Evolutionary conservation across 2,329 filamentous ascomycete genomes (phyloP).

Genomic region (Pseudopyrenochaeta lycopersici): DNA sequence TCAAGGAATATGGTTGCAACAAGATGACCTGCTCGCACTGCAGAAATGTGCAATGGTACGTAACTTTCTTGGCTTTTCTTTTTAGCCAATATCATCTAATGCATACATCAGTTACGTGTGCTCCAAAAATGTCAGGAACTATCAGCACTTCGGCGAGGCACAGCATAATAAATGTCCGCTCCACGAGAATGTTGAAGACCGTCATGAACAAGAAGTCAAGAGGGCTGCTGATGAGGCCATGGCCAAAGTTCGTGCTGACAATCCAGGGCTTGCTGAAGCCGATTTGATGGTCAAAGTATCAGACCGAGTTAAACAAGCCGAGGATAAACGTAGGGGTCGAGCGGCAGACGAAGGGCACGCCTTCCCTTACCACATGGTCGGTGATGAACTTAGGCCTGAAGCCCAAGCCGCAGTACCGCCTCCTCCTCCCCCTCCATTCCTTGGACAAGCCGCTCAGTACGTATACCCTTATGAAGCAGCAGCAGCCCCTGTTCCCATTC

Average conservation of each 20-base stretch:
- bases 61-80: conserved; percentile 3
- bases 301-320: conserved; percentile 55
- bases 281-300: conserved; percentile 68
- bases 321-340: conserved; percentile 32
- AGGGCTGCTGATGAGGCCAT: conserved; percentile 68
- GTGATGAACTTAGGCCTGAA: conserved; percentile 16
- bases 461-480: conserved; percentile 10
- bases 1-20: conserved; percentile 84
- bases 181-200: conserved; percentile 68
- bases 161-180: conserved; percentile 66
- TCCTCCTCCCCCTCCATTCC: not conserved
- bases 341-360: conserved; percentile 19
- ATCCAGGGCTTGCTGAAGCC: conserved; percentile 68
- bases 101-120: conserved; percentile 70
- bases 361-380: conserved; percentile 35
- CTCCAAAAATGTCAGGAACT: conserved; percentile 68
- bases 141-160: conserved; percentile 73
- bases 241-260: conserved; percentile 63
- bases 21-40: conserved; percentile 79
- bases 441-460: conserved; percentile 18
- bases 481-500: not conserved
- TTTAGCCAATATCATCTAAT: conserved; percentile 5
- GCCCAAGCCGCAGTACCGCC: conserved; percentile 1
- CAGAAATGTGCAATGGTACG: conserved; percentile 62
- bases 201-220: conserved; percentile 70